Base-by-base conservation (phyloP, 805 yeast genomes). In the Yamadazyma olivae region DNA sequence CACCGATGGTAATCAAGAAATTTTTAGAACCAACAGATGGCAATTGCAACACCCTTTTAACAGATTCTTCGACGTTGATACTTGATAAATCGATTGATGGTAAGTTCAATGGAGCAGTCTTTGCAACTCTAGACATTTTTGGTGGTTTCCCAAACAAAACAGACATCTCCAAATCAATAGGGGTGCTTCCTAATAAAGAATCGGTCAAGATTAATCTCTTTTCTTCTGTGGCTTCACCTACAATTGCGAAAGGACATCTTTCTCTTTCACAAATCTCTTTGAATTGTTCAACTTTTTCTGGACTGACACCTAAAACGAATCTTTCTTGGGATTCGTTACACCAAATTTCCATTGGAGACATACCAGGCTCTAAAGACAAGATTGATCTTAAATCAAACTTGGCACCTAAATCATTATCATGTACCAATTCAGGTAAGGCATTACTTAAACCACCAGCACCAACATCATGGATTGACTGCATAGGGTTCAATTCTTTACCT, bases 281-380 rank as follows among this genome's bases (percentile, higher is more conserved):
- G 65, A 93, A 93, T 16, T 69, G 49, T 5, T 76, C 76, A 40
- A 91, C 64, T 56, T 89, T 85, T 43, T 78, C 80, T 36, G 86
- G 86, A 12, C 88, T 75, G 44, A 93, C 95, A 47, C 96, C 98
- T 51, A 93, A 64, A 17, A 93, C 99, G 53, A 90, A 93, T 62
- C 99, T 81, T 64, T 93, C 99, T 68, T 93, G 99, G 2, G 98
- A 93, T 67, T 93, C 99, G 53, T 95, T 91, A 77, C 99, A 93
- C 99, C 99, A 93, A 46, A 93, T 88, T 70, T 93, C 99, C 95
- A 93, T 87, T 38, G 99, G 98, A 4, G 98, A 91, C 97, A 93
- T 88, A 40, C 97, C 95, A 32, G 96, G 95, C 62, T 93, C 99
- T 46, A 89, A 75, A 24, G 89, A 82, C 38, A 95, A 77, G 39